Evolutionary conservation across 1,139 yeast species (phyloP), one percentile per base, ranked within the genome.

Genomic region (Sporopachydermia cereana): DNA sequence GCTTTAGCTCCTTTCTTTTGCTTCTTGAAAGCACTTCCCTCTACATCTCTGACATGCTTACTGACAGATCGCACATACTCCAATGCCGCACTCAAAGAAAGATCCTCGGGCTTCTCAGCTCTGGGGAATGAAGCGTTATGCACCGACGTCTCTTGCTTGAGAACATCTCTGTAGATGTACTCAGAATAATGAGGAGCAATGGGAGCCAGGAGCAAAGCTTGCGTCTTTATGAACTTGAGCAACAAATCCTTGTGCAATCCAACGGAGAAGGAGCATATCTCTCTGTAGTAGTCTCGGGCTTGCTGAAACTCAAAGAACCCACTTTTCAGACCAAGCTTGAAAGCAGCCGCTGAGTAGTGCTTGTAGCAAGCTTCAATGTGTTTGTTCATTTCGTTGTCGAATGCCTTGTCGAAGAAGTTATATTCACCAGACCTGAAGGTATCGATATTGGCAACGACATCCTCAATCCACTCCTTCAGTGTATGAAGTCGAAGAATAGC

Each of bases 101-200:
- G 70, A 49, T 84, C 81, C 49, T 84, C 72, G 41, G 85, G 84
- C 52, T 74, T 72, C 31, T 75, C 60, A 24, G 81, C 77, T 60
- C 77, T 71, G 51, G 98, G 98, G 82, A 91, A 91, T 44, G 52
- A 58, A 27, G 93, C 83, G 53, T 68, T 69, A 61, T 89, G 95
- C 44, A 88, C 78, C 42, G 89, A 72, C 2, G 68, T 70, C 22
- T 63, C 57, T 50, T 65, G 62, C 44, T 79, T 77, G 52, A 93
- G 71, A 44, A 88, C 72, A 53, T 89, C 97, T 59, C 82, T 76
- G 76, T 86, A 88, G 50, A 91, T 69, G 66, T 77, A 85, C 56
- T 91, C 98, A 53, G 94, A 79, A 65, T 91, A 88, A 65, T 91
- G 99, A 44, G 98, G 97, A 45, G 97, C 94, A 57, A 91, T 72